Base-by-base conservation (phyloP, 352 stramenopile species). In the Phytopythium oedochilum region DNA sequence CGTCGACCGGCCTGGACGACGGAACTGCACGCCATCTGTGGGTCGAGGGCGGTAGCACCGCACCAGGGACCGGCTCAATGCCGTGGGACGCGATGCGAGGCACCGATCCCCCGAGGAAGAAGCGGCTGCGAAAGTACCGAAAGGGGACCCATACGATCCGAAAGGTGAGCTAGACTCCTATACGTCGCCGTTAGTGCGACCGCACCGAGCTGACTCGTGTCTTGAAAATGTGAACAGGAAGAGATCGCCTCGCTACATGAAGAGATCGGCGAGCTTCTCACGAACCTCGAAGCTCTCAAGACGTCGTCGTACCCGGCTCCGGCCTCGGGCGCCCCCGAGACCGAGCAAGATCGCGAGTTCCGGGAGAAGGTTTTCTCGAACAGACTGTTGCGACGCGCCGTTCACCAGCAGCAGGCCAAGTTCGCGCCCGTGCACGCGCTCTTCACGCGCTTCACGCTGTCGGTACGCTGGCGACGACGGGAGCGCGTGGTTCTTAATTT, bases 241-340 rank as follows among this genome's bases (percentile, higher is more conserved):
- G 69, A 75, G 63, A 72, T 71, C 34, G 60, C 66, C 12, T 11
- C 60, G 25, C 51, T 75, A 43, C 29, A 56, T 11, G 59, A 71
- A 43, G 66, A 73, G 63, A 72, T 71, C 34, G 53, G 58, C 8
- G 23, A 58, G 29, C 51, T 75, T 36, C 25, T 40, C 29, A 46
- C 45, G 26, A 66, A 68, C 11, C 39, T 75, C 12, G 45, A 65
- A 8, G 62, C 50, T 2, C 59, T 78, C 12, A 68, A 64, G 38
- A 50, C 61, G 44, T 53, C 47, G 42, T 50, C 53, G n/a, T 60
- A 68, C n/a, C 22, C 15, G 42, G 26, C 9, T 18, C 48, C 53
- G 20, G 26, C 22, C 32, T 60, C 32, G 36, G 50, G 25, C 5
- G 48, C 57, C 4, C 51, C 68, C 12, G 47, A 70, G 32, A 46